Percentiles rank a stretch among this genome's conserved stretches.
Evolutionary conservation across 352 stramenopile species (phyloP).

Genomic region (Phytophthora ramorum): DNA sequence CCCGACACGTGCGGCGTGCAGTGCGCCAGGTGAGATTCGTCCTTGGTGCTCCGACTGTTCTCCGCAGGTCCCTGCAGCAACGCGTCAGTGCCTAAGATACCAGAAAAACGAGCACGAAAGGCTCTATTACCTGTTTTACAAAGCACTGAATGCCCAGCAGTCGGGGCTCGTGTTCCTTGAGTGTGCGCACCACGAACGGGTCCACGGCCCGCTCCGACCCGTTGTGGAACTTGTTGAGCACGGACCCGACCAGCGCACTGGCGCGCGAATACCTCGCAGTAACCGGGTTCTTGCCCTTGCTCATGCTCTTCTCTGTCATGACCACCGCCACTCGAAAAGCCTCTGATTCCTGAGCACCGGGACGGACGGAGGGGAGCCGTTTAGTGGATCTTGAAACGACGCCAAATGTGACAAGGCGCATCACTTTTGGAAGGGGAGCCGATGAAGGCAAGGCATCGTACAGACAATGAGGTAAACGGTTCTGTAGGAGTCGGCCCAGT

Average conservation of each 20-base stretch:
- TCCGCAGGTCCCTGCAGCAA: constrained; percentile 56
- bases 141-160: constrained; percentile 80
- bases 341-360: background rate
- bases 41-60: constrained; percentile 51
- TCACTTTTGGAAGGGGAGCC: too few species aligned
- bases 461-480: too few species aligned
- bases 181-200: constrained; percentile 58
- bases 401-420: too few species aligned
- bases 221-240: constrained; percentile 85
- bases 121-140: constrained; percentile 59
- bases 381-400: background rate
- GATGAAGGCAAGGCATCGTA: too few species aligned
- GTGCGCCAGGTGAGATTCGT: constrained; percentile 22
- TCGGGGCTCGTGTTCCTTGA: constrained; percentile 60
- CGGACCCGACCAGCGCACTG: constrained; percentile 53
- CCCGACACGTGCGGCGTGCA: constrained; percentile 7
- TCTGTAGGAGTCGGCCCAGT: too few species aligned
- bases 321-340: background rate
- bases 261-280: constrained; percentile 53
- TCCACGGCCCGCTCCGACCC: constrained; percentile 72
- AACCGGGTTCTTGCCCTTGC: background rate
- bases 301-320: constrained; percentile 2
- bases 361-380: background rate
- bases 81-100: constrained; percentile 9
- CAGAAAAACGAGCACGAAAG: background rate